Evolutionary conservation across 2,329 filamentous ascomycete genomes (phyloP).

Genomic region (Pseudocercospora crystallina): DNA sequence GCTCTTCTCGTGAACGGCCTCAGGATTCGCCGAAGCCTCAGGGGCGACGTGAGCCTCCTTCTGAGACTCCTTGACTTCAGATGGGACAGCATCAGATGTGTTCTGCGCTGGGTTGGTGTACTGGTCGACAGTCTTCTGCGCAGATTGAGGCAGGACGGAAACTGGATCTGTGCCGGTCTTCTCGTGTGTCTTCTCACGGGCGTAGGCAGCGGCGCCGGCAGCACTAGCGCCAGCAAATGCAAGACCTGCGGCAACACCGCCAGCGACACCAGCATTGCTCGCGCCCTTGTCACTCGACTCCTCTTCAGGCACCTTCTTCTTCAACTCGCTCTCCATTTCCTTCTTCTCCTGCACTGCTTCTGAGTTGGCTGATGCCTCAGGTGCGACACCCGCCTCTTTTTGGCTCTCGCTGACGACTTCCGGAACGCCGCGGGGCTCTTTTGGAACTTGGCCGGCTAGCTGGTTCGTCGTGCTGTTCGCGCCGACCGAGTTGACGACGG

Average conservation of each 20-base stretch:
- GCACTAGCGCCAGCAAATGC: constrained; percentile 35
- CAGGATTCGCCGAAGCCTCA: constrained; percentile 68
- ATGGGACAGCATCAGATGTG: constrained; percentile 25
- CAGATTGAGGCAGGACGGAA: constrained; percentile 32
- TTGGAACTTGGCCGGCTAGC: constrained; percentile 47
- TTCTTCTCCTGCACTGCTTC: constrained; percentile 71
- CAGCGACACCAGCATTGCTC: constrained; percentile 39
- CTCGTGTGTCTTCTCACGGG: constrained; percentile 41
- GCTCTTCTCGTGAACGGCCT: constrained; percentile 73
- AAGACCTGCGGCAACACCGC: constrained; percentile 41
- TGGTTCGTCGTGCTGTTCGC: constrained; percentile 43
- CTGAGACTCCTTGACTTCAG: constrained; percentile 31
- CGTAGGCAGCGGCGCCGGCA: constrained; percentile 44
- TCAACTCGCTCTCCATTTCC: constrained; percentile 68
- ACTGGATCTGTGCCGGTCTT: constrained; percentile 53
- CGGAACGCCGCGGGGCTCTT: constrained; percentile 52
- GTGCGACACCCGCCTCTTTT: constrained; percentile 60
- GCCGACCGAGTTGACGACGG: constrained; percentile 21
- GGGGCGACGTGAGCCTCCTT: constrained; percentile 50
- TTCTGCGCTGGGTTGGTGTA: constrained; percentile 18
- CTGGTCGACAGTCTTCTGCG: constrained; percentile 48
- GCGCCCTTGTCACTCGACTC: constrained; percentile 30
- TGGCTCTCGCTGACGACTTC: constrained; percentile 71
- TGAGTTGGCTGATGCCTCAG: constrained; percentile 64
- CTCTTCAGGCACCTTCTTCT: constrained; percentile 59